Conservation (phyloP, 257 asterid species). For the Ocimum tenuiflorum region DNA sequence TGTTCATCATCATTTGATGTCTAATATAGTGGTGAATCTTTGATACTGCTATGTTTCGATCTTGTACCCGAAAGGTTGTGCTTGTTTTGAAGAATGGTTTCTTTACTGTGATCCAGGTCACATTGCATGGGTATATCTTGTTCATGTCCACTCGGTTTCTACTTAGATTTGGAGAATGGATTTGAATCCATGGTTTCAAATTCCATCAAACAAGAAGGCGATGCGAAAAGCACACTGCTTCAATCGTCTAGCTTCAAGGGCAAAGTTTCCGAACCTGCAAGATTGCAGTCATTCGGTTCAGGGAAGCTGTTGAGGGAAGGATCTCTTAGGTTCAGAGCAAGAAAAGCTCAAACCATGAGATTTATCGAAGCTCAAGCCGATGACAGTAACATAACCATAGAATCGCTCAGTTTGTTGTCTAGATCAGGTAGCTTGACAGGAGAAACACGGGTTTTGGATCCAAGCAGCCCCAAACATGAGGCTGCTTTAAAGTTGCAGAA, state of each 20-base stretch:
- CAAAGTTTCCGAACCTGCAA: constrained; percentile 26
- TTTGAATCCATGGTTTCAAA: constrained; percentile 44
- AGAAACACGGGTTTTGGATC: constrained; percentile 27
- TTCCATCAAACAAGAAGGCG: constrained; percentile 32
- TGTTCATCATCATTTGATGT: background rate
- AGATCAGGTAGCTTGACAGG: constrained; percentile 19
- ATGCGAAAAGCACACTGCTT: constrained; percentile 23
- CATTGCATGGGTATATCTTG: constrained; percentile 69
- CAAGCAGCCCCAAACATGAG: constrained; percentile 55
- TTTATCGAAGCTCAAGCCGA: constrained; percentile 20
- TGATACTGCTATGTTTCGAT: background rate
- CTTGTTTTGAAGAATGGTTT: background rate
- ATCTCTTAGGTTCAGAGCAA: constrained; percentile 32
- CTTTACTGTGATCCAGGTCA: constrained; percentile 34
- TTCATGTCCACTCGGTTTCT: constrained; percentile 52
- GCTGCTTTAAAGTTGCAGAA: constrained; percentile 89
- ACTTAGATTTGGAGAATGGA: constrained; percentile 43
- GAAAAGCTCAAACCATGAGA: constrained; percentile 24
- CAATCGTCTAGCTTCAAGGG: constrained; percentile 34
- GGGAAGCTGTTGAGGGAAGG: constrained; percentile 31
- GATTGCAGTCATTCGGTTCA: constrained; percentile 30
- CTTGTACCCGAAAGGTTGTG: background rate
- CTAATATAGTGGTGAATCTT: background rate
- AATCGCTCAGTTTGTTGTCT: constrained; percentile 12
- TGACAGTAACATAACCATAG: constrained; percentile 13